Percentiles rank a stretch among this genome's conserved stretches.
Evolutionary conservation across 2,329 filamentous ascomycete genomes (phyloP).

Genomic region (Aspergillus caelatus): DNA sequence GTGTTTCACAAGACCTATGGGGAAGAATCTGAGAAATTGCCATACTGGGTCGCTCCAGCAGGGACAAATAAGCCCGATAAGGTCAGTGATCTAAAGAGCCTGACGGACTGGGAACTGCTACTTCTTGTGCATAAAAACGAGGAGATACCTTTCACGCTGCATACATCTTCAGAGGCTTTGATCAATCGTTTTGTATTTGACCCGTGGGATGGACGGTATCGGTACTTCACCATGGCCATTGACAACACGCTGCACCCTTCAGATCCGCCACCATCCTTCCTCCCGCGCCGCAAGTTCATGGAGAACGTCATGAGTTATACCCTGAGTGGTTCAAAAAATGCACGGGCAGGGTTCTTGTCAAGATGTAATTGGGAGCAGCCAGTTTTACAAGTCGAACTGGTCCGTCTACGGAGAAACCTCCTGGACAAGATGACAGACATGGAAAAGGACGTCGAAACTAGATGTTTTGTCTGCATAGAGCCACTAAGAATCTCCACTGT

Average conservation of each 20-base stretch:
- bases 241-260: slow-evolving; percentile 36
- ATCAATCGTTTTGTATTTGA: slow-evolving; percentile 59
- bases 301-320: slow-evolving; percentile 81
- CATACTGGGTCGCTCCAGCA: slow-evolving; percentile 80
- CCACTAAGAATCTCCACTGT: slow-evolving; percentile 76
- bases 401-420: slow-evolving; percentile 79
- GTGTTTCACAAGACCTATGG: slow-evolving; percentile 88
- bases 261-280: slow-evolving; percentile 37
- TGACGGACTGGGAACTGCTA: slow-evolving; percentile 51
- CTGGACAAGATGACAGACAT: slow-evolving; percentile 68
- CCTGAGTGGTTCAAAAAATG: slow-evolving; percentile 71
- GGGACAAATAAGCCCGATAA: slow-evolving; percentile 9
- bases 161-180: slow-evolving; percentile 44
- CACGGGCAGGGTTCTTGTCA: slow-evolving; percentile 51
- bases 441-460: slow-evolving; percentile 48
- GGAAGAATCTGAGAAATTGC: slow-evolving; percentile 63
- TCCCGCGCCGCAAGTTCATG: slow-evolving; percentile 46
- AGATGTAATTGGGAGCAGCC: slow-evolving; percentile 71
- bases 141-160: slow-evolving; percentile 50
- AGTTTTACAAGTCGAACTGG: slow-evolving; percentile 74
- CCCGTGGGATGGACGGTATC: slow-evolving; percentile 58
- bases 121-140: slow-evolving; percentile 41
- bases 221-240: slow-evolving; percentile 55
- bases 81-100: slow-evolving; percentile 9
- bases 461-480: slow-evolving; percentile 74